Base-by-base conservation (phyloP, 108 stramenopile genomes). In the Cyclostephanos invisitatus region DNA sequence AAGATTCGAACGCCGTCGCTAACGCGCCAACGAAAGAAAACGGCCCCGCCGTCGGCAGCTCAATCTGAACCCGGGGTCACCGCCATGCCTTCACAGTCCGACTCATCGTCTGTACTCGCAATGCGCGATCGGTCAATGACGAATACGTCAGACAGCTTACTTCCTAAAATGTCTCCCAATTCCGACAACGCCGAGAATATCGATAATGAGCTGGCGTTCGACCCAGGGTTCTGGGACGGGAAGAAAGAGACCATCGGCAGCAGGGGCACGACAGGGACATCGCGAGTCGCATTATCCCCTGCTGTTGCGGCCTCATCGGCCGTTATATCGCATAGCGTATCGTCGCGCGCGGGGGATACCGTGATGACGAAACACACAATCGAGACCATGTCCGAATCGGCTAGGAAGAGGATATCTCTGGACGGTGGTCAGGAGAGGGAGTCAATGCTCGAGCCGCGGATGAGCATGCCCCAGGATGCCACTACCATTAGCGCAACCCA, bases 381-480 rank as follows among this genome's bases (percentile, higher is more conserved):
- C 2, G 60, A 61, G 28, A 64, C 75, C 29, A 68, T 80, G 55
- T 73, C 72, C 0, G 78, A 72, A 46, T 80, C 78, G 62, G 78
- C 78, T 25, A 72, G 78, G 32, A 80, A 80, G 60, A 67, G 78
- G 54, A 80, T 80, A 62, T 73, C 72, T 14, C 42, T 65, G 22
- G 68, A 73, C 35, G 51, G 46, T 7, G 50, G 18, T n/a, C 71
- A 69, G 36, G 60, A 14, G 42, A 65, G 59, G 7, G 78, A 80
- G 68, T 73, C 72, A 15, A 80, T 80, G 78, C 64, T 80, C 27
- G 78, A 80, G 18, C 78, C 78, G 18, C 78, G 64, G 0, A 46
- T 55, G 48, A 63, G 62, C 10, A 36, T 35, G 29, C 46, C 47
- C 25, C 27, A 58, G n/a, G 64, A 55, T 55, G 62, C 62, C 29